Conservation (phyloP, 75 land plant genomes). For the Gnetum montanum region DNA sequence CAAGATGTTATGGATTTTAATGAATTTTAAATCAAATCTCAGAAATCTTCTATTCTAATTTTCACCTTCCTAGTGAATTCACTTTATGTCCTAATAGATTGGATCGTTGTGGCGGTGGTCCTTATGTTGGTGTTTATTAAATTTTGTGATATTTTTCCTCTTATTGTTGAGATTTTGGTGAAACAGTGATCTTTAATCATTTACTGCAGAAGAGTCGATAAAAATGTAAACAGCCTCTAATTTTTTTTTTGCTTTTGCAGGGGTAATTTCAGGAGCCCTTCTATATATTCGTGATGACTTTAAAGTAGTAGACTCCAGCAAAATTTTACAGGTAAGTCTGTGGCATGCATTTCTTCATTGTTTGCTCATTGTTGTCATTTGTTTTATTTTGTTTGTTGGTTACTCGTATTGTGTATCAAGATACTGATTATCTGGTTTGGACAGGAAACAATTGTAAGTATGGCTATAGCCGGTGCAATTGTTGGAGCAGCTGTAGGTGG, state of each 20-base stretch:
- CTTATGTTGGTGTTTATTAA: too few species aligned
- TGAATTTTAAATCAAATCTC: too few species aligned
- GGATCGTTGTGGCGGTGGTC: too few species aligned
- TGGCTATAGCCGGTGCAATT: constrained; percentile 91
- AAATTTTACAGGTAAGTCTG: constrained; percentile 67
- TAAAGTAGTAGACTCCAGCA: constrained; percentile 37
- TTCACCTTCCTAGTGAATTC: too few species aligned
- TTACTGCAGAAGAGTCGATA: too few species aligned
- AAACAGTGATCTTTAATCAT: too few species aligned
- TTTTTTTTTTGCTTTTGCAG: constrained; percentile 27
- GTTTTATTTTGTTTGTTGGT: neutral
- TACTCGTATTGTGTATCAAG: neutral
- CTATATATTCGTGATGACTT: constrained; percentile 70
- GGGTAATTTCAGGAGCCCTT: constrained; percentile 78
- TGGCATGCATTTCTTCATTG: neutral
- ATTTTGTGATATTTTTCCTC: too few species aligned
- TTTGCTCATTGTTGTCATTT: neutral
- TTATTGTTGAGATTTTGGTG: too few species aligned
- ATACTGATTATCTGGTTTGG: neutral
- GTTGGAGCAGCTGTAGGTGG: constrained; percentile 76
- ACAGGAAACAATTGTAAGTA: constrained; percentile 90
- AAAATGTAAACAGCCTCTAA: too few species aligned
- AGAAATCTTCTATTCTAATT: too few species aligned
- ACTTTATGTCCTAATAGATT: too few species aligned
- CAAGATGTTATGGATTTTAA: too few species aligned